Evolutionary conservation across 108 stramenopile species (phyloP).

Genomic region (Cyclotella sp.): DNA sequence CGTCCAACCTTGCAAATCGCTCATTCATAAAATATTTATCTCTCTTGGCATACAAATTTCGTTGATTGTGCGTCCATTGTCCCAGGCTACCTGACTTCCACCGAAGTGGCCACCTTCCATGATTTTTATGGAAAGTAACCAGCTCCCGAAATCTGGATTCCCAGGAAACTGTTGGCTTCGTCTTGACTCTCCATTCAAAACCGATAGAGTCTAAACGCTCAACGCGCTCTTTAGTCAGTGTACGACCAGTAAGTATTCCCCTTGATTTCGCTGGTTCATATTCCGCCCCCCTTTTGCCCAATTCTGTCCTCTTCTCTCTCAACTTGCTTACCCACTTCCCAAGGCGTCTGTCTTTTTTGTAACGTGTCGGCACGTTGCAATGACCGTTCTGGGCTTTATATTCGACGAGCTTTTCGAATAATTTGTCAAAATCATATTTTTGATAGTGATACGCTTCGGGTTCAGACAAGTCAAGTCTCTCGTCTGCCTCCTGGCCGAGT

Average conservation of each 20-base stretch:
- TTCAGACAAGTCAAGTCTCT: not conserved
- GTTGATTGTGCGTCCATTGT: not conserved
- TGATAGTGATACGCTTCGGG: not conserved
- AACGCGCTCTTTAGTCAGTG: conserved; percentile 3
- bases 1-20: conserved; percentile 3
- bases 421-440: conserved; percentile 10
- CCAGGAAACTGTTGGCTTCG: conserved; percentile 1
- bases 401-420: not conserved
- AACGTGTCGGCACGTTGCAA: not conserved
- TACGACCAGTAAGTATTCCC: not conserved
- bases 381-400: not conserved
- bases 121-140: not conserved
- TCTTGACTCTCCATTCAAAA: conserved; percentile 1
- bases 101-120: not conserved
- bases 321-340: not conserved
- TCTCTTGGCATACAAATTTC: not conserved
- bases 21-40: conserved; percentile 14
- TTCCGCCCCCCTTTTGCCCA: not conserved
- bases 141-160: conserved; percentile 2
- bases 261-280: not conserved
- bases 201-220: not conserved
- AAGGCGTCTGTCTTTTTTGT: not conserved
- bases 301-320: conserved; percentile 2
- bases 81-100: not conserved
- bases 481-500: not conserved